phyloP scores from a whole-genome alignment of 2,329 filamentous ascomycete genomes.

The Fusarium graminum region DNA sequence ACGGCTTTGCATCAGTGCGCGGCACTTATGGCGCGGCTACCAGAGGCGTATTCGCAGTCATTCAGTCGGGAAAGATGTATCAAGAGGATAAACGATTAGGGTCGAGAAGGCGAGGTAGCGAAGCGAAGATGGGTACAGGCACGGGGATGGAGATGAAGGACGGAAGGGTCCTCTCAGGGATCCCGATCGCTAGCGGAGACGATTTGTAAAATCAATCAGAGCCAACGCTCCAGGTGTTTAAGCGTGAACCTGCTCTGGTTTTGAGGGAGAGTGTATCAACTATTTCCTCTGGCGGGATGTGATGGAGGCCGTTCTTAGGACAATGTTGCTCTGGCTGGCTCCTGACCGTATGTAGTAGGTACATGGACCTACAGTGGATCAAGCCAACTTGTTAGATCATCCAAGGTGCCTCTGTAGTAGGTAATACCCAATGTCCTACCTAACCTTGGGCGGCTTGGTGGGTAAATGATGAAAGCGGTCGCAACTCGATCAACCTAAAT shows the following conservation, averaged over 20 bases:
- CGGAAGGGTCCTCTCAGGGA: constrained; percentile 26
- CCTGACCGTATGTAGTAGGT: constrained; percentile 9
- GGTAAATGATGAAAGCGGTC: constrained; percentile 39
- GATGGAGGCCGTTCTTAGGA: constrained; percentile 35
- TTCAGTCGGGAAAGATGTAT: constrained; percentile 35
- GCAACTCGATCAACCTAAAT: constrained; percentile 28
- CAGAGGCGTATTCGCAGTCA: constrained; percentile 35
- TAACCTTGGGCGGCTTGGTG: constrained; percentile 9
- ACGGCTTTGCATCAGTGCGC: constrained; percentile 53
- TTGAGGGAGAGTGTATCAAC: constrained; percentile 12
- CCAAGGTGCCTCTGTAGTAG: not conserved
- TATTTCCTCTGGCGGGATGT: constrained; percentile 29
- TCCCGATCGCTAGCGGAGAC: constrained; percentile 32
- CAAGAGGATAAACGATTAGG: constrained; percentile 37
- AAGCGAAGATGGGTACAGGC: constrained; percentile 25
- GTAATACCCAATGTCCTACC: constrained; percentile 18
- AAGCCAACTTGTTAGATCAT: not conserved
- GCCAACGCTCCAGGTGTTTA: constrained; percentile 23
- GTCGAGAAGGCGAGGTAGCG: constrained; percentile 36
- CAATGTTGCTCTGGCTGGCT: constrained; percentile 35
- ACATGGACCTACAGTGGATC: no score
- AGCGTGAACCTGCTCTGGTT: not conserved
- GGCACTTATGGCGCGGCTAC: constrained; percentile 39
- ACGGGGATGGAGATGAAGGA: constrained; percentile 15
- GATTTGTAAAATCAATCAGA: constrained; percentile 35